These are phyloP conservation scores for Aspergillus incahuasiensis DNA, from an alignment of 495 filamentous ascomycete species.

Conservation along the genomic window DNA sequence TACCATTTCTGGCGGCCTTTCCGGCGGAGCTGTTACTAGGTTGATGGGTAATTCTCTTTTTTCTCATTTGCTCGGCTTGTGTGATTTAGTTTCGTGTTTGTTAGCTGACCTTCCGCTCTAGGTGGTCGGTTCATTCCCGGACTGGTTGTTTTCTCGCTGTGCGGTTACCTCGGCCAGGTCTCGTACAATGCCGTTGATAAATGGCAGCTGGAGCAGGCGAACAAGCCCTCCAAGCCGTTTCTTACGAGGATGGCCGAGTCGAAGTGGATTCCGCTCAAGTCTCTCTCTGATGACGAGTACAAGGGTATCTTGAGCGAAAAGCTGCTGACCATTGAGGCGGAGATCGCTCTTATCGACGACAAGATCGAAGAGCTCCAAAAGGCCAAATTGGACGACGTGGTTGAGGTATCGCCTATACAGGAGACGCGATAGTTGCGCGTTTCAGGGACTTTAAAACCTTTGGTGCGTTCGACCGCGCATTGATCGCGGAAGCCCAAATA, in stretches of 20 bases:
- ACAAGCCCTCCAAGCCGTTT: slow-evolving; percentile 35
- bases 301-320: slow-evolving; percentile 69
- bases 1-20: slow-evolving; percentile 61
- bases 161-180: slow-evolving; percentile 57
- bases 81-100: neutral
- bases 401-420: slow-evolving; percentile 17
- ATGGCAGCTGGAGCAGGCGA: slow-evolving; percentile 38
- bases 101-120: slow-evolving; percentile 16
- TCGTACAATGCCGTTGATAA: slow-evolving; percentile 52
- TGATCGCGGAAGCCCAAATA: no score
- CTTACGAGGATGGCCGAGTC: slow-evolving; percentile 52
- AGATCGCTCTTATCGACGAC: slow-evolving; percentile 84
- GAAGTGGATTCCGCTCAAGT: slow-evolving; percentile 78
- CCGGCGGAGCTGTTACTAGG: slow-evolving; percentile 59
- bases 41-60: slow-evolving; percentile 52
- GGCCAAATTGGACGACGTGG: slow-evolving; percentile 38
- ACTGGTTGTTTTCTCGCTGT: slow-evolving; percentile 56
- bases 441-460: neutral
- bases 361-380: slow-evolving; percentile 56
- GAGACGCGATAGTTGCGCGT: slow-evolving; percentile 2
- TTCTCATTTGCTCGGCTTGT: neutral
- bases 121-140: slow-evolving; percentile 54
- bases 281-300: slow-evolving; percentile 76
- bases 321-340: slow-evolving; percentile 70
- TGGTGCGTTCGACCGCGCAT: neutral